Evolutionary conservation across 2,329 filamentous ascomycete genomes (phyloP).

Genomic region (Aureobasidium mangrovei): DNA sequence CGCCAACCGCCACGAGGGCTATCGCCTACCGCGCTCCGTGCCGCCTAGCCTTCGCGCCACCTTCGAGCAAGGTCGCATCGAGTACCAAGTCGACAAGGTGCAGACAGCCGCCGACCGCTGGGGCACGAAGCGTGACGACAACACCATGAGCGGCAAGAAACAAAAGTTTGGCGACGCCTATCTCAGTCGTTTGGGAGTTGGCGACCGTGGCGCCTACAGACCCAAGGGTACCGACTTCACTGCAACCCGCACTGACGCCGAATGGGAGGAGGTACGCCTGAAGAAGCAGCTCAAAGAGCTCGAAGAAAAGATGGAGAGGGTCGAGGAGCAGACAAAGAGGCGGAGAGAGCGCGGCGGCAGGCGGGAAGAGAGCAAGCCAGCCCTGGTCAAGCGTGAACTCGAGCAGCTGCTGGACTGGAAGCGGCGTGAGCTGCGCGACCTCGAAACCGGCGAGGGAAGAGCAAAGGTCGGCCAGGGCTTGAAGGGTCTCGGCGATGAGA

Average conservation of each 20-base stretch:
- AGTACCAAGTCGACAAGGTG: conserved; percentile 82
- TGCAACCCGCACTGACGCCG: conserved; percentile 70
- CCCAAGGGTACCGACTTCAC: conserved; percentile 85
- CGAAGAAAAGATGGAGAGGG: conserved; percentile 75
- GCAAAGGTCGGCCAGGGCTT: conserved; percentile 62
- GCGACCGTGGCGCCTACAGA: conserved; percentile 67
- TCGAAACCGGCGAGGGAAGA: conserved; percentile 63
- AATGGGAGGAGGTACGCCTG: conserved; percentile 94
- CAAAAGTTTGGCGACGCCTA: conserved; percentile 97
- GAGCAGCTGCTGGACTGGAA: conserved; percentile 96
- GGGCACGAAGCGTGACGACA: conserved; percentile 69
- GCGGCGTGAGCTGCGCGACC: conserved; percentile 63
- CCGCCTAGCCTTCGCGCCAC: conserved; percentile 82
- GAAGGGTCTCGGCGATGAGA: conserved; percentile 72
- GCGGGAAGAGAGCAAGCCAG: conserved; percentile 70
- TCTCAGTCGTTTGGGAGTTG: conserved; percentile 74
- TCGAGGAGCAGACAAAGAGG: conserved; percentile 58
- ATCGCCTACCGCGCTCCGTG: conserved; percentile 82
- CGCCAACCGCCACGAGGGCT: conserved; percentile 91
- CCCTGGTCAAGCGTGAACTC: conserved; percentile 85
- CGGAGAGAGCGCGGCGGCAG: conserved; percentile 38
- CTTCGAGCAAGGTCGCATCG: conserved; percentile 93
- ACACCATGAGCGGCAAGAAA: conserved; percentile 78
- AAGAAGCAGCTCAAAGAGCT: conserved; percentile 87
- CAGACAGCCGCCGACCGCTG: conserved; percentile 58